Base-by-base conservation (phyloP, 495 filamentous ascomycete genomes). In the Talaromyces wortmannii region DNA sequence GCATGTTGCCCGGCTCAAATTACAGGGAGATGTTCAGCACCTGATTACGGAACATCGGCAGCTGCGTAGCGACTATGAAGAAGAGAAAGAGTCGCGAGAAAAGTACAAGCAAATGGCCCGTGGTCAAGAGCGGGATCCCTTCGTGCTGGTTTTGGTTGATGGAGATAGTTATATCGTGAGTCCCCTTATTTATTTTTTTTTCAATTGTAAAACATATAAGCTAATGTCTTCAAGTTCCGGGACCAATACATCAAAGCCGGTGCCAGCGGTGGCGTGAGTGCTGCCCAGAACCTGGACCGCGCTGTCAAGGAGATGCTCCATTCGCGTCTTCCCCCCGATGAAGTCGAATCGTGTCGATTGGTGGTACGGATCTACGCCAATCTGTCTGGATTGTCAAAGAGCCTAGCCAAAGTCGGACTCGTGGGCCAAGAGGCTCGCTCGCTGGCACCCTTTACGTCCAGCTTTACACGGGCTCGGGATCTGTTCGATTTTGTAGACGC, bases 331-430 rank as follows among this genome's bases (percentile, higher is more conserved):
- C 72, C 67, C 31, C 57, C 52, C 43, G 72, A 78, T 58, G 5
- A 30, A 30, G 72, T 73, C 3, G 78, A 81, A 4, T 60, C 78
- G 33, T 81, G 77, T 57, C 75, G 79, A 18, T 69, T 87, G 47
- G 80, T 86, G 71, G 81, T 85, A 29, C 81, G 81, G 8, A 66
- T 86, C 16, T 83, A 83, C 54, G 77, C 82, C 18, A 84, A 86
- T 56, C 62, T 86, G 40, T 70, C 76, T 0, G 76, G 74, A 0
- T 57, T 84, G 40, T 83, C 81, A 2, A 78, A 76, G 49, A 61
- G 62, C 2, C 63, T 84, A 29, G 70, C 74, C 51, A 75, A 75
- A n/a, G 58, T 67, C 54, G 70, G 75, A n/a, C 57, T 81, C 31
- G 60, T 71, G 16, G 76, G 77, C 3, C 60, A 76, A 8, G 78